Percentiles rank a stretch among this genome's conserved stretches.
Evolutionary conservation across 805 yeast genomes (phyloP).

Genomic region (Kazachstania kunashirensis): DNA sequence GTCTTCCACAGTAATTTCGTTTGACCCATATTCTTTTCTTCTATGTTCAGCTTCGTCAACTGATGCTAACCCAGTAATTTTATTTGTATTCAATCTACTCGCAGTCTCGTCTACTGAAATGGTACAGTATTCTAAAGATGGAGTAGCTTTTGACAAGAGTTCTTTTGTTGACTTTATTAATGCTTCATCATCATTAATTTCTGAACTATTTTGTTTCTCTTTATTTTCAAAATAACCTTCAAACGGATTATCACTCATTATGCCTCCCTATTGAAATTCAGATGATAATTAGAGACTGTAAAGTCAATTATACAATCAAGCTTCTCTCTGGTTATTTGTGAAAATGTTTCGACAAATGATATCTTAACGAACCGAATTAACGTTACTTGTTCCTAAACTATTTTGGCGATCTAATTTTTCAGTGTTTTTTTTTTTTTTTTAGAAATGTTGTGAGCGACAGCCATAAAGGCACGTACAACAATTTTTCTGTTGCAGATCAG

Average conservation of each 20-base stretch:
- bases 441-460: too few species aligned
- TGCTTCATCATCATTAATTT: conserved; percentile 3
- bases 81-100: conserved; percentile 52
- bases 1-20: conserved; percentile 70
- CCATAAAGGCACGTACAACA: too few species aligned
- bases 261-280: too few species aligned
- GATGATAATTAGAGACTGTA: neutral
- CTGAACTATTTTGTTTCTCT: neutral
- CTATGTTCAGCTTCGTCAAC: conserved; percentile 64
- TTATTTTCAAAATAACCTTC: conserved; percentile 3
- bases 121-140: conserved; percentile 57
- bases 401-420: too few species aligned
- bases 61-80: conserved; percentile 50
- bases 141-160: conserved; percentile 32
- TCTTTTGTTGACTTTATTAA: conserved; percentile 14
- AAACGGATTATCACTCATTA: conserved; percentile 32
- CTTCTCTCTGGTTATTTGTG: too few species aligned
- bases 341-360: too few species aligned
- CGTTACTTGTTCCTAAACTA: too few species aligned
- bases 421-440: too few species aligned
- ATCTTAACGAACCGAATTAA: too few species aligned
- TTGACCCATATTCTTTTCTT: conserved; percentile 66
- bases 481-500: too few species aligned
- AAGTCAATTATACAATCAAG: neutral
- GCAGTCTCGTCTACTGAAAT: conserved; percentile 59